Evolutionary conservation across 2,329 filamentous ascomycete genomes (phyloP).

Genomic region (Hypoxylon sp.): DNA sequence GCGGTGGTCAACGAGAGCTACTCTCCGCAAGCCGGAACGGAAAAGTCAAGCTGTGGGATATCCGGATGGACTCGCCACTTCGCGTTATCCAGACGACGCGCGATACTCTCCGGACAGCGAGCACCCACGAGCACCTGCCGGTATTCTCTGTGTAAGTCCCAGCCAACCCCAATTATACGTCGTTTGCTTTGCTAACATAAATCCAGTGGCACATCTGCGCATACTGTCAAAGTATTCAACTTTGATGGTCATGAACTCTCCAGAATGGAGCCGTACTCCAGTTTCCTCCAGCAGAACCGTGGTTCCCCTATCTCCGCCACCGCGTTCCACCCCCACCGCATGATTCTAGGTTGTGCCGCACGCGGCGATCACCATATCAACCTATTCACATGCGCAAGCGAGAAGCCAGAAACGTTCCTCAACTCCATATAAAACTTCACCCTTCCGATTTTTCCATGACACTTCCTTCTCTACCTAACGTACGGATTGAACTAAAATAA

Average conservation of each 20-base stretch:
- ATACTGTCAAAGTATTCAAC: slow-evolving; percentile 93
- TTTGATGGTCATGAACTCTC: slow-evolving; percentile 84
- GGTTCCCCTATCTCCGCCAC: slow-evolving; percentile 87
- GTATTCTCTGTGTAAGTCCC: slow-evolving; percentile 89
- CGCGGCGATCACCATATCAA: slow-evolving; percentile 92
- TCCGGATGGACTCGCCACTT: slow-evolving; percentile 84
- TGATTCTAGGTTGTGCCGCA: slow-evolving; percentile 89
- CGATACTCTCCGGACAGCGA: slow-evolving; percentile 85
- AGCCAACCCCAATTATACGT: background rate
- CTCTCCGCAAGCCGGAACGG: slow-evolving; percentile 92
- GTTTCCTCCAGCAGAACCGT: slow-evolving; percentile 85
- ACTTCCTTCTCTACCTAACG: background rate
- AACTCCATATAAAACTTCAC: slow-evolving; percentile 40
- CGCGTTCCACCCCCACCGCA: slow-evolving; percentile 94
- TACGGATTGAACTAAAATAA: background rate
- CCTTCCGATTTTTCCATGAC: background rate
- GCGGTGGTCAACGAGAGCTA: slow-evolving; percentile 91
- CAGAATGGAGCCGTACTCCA: slow-evolving; percentile 88
- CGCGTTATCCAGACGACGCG: slow-evolving; percentile 80
- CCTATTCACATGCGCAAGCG: slow-evolving; percentile 79
- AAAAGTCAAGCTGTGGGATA: slow-evolving; percentile 96
- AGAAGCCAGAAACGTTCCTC: slow-evolving; percentile 51
- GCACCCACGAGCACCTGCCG: slow-evolving; percentile 94
- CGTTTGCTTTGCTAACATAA: slow-evolving; percentile 47
- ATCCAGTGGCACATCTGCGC: slow-evolving; percentile 84